Evolutionary conservation across 2,329 filamentous ascomycete genomes (phyloP).

Genomic region (Fusarium tjaetaba): DNA sequence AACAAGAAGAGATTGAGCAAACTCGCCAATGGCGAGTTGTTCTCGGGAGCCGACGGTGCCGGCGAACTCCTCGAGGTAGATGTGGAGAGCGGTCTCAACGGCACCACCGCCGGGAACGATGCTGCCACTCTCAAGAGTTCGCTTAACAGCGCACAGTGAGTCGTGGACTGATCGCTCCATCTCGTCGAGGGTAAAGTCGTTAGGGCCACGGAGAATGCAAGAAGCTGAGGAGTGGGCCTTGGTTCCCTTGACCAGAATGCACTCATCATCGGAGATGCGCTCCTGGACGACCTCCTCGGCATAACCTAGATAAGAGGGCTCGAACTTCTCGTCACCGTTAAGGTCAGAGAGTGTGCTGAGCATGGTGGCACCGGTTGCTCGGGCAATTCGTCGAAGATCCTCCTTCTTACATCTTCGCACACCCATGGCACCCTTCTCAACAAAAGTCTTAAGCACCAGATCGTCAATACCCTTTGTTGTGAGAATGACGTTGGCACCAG

Average conservation of each 20-base stretch:
- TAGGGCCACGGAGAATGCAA: constrained; percentile 92
- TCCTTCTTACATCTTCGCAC: constrained; percentile 99
- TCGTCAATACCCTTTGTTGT: constrained; percentile 99
- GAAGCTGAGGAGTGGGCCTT: constrained; percentile 95
- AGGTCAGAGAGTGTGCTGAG: constrained; percentile 94
- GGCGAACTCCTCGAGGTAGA: constrained; percentile 98
- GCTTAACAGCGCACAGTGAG: constrained; percentile 95
- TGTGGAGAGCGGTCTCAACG: constrained; percentile 98
- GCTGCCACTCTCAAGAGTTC: constrained; percentile 94
- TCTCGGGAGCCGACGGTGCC: constrained; percentile 96
- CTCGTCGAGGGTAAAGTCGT: constrained; percentile 97
- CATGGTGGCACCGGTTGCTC: constrained; percentile 92
- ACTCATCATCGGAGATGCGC: constrained; percentile 98
- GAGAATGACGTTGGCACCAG: constrained; percentile 93
- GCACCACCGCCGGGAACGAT: constrained; percentile 97
- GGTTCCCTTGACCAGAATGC: constrained; percentile 95
- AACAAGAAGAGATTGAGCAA: constrained; percentile 91
- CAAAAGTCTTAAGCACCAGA: constrained; percentile 90
- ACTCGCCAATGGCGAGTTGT: constrained; percentile 97
- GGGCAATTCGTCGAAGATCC: constrained; percentile 93
- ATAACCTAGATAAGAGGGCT: constrained; percentile 85
- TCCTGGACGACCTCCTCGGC: constrained; percentile 98
- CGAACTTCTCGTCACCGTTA: constrained; percentile 97
- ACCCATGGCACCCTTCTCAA: constrained; percentile 95
- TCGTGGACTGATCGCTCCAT: constrained; percentile 99